These are phyloP conservation scores for Colletotrichum agaves DNA, from an alignment of 2,329 filamentous ascomycete genomes.

Conservation along the genomic window DNA sequence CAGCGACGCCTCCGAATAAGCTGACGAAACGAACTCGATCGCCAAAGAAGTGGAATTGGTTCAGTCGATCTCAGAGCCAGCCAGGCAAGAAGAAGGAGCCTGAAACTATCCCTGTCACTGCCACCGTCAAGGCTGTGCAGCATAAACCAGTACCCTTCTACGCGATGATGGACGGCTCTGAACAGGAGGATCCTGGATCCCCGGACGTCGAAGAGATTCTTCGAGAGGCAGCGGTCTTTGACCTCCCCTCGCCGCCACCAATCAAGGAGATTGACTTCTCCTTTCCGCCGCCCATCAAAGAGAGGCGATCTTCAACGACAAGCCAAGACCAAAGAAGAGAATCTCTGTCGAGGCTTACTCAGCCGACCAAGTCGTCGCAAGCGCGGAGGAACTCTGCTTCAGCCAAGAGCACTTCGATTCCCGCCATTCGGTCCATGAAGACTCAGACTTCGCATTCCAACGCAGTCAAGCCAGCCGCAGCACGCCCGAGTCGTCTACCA, in stretches of 20 bases:
- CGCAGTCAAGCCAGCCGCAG: conserved; percentile 30
- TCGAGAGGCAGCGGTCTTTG: conserved; percentile 58
- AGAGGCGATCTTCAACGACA: conserved; percentile 29
- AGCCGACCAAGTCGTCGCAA: conserved; percentile 34
- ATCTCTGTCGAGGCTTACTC: conserved; percentile 24
- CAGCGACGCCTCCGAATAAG: conserved; percentile 58
- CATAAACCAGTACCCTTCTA: conserved; percentile 69
- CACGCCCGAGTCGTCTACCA: conserved; percentile 72
- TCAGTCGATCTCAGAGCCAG: conserved; percentile 64
- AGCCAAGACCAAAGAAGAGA: conserved; percentile 29
- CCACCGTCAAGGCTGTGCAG: conserved; percentile 59
- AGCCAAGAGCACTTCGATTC: conserved; percentile 28
- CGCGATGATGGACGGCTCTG: conserved; percentile 69
- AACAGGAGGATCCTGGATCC: conserved; percentile 60
- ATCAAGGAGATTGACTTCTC: not conserved
- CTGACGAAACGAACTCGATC: conserved; percentile 64
- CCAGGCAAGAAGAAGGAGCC: conserved; percentile 50
- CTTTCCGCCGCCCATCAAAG: conserved; percentile 2
- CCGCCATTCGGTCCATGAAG: conserved; percentile 34
- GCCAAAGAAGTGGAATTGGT: conserved; percentile 72
- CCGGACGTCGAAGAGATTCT: conserved; percentile 57
- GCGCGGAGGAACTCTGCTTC: conserved; percentile 30
- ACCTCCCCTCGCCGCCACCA: conserved; percentile 32
- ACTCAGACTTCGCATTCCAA: conserved; percentile 21
- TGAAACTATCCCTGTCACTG: conserved; percentile 53